Evolutionary conservation across 2,329 filamentous ascomycete genomes (phyloP), one percentile per base, ranked within the genome.

Genomic region (Nemania bipapillata): DNA sequence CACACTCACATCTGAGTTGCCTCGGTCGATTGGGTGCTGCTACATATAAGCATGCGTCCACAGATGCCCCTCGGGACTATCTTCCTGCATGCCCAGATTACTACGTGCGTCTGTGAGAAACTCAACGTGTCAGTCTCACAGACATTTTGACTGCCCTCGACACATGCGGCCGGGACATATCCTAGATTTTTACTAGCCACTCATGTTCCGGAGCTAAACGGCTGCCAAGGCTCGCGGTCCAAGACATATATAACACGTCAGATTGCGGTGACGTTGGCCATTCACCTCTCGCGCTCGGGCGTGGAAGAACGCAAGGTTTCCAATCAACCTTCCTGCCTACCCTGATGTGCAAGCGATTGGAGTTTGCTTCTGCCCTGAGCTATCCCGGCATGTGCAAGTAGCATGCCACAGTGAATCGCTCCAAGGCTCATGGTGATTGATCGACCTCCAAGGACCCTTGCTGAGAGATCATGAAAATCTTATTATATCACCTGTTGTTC

Each of bases 101-200:
- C 65, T 49, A 53, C 54, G 37, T 49, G 49, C 71, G 50, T 67
- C 69, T 65, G 70, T 71, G 72, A 72, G 71, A 73, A 69, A 62
- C 73, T 76, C 76, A 77, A 78, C 76, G 77, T 78, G 77, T 77
- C 77, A 77, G 72, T 78, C 75, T 68, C 66, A 74, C 66, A 72
- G 70, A 67, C 59, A 68, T 62, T 68, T 71, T 65, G 28, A 70
- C 61, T 62, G 61, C 69, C 63, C 66, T 68, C 66, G 65, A 70
- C 72, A 66, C 45, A 63, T 70, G 67, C 65, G 69, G 61, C 60
- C 65, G 37, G 53, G 54, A 54, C 20, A 55, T 56, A 42, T 62
- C 53, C 65, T n/a, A 30, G 42, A 59, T 65, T 42, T 35, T 42
- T 61, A 50, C 28, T 30, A 67, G 56, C 69, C 67, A 70, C 50